These are phyloP conservation scores for Linum tenue DNA, from an alignment of 345 rosid genomes.

Conservation along the genomic window DNA sequence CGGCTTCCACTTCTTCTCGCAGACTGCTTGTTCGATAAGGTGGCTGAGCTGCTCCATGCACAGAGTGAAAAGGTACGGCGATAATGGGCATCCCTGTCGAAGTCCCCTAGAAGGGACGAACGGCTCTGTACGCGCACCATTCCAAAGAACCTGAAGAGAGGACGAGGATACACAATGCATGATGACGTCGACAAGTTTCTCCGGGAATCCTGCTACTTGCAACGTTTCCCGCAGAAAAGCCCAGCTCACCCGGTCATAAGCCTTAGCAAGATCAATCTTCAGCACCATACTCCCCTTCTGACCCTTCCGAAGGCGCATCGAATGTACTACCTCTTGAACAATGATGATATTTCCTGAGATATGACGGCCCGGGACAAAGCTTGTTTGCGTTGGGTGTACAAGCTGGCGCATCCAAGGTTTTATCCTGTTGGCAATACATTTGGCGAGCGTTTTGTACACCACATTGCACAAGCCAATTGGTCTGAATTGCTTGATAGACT, in stretches of 20 bases:
- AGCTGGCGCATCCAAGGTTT: background rate
- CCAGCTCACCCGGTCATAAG: background rate
- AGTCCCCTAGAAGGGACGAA: background rate
- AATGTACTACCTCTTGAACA: no score
- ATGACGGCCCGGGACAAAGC: no score
- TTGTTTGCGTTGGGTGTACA: no score
- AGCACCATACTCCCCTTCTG: no score
- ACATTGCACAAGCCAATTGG: background rate
- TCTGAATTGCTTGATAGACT: background rate
- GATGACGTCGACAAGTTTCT: background rate
- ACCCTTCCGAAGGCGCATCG: no score
- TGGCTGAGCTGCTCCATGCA: background rate
- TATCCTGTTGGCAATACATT: background rate
- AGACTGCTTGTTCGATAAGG: background rate
- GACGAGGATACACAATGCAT: background rate
- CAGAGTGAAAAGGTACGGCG: background rate
- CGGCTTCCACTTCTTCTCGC: background rate
- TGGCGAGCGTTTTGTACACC: background rate
- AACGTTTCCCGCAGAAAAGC: background rate
- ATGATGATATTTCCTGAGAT: no score
- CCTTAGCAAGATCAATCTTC: no score
- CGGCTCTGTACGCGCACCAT: background rate
- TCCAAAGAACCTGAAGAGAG: background rate
- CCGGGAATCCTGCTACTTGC: background rate
- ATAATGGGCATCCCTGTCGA: background rate